A percentile compares a stretch with the other conserved stretches of the same genome.
phyloP scores from a whole-genome alignment of 148 eudicot species.

The Vaccinium vitisidaea region DNA sequence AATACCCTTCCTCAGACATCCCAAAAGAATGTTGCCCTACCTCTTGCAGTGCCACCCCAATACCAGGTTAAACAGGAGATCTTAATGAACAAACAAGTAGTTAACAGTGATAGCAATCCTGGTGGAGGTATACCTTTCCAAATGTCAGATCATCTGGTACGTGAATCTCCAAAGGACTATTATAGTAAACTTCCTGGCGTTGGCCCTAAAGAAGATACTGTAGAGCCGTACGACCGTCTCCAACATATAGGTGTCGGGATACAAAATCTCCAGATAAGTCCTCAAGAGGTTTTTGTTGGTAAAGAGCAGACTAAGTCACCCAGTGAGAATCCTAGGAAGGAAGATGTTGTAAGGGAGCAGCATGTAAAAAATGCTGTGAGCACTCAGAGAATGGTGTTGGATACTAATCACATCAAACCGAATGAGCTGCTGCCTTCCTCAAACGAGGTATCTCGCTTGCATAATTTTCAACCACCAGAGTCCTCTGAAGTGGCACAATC shows the following conservation, averaged over 20 bases:
- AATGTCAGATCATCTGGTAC: slow-evolving; percentile 30
- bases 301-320: slow-evolving; percentile 38
- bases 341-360: slow-evolving; percentile 25
- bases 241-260: slow-evolving; percentile 50
- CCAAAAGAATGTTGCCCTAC: slow-evolving; percentile 43
- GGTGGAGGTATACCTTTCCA: slow-evolving; percentile 30
- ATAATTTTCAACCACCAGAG: slow-evolving; percentile 30
- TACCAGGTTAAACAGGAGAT: slow-evolving; percentile 43
- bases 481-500: slow-evolving; percentile 33
- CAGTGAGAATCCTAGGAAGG: slow-evolving; percentile 35
- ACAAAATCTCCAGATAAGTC: slow-evolving; percentile 46
- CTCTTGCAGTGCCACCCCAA: slow-evolving; percentile 33
- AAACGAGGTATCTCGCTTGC: slow-evolving; percentile 28
- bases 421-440: slow-evolving; percentile 31
- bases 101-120: slow-evolving; percentile 35
- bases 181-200: slow-evolving; percentile 26
- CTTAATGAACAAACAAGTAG: slow-evolving; percentile 30
- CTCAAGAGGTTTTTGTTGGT: slow-evolving; percentile 32
- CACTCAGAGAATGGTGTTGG: slow-evolving; percentile 22
- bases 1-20: slow-evolving; percentile 32
- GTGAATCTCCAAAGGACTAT: slow-evolving; percentile 45
- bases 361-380: slow-evolving; percentile 10
- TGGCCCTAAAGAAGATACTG: slow-evolving; percentile 34
- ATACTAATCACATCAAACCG: slow-evolving; percentile 24
- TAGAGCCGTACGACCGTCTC: slow-evolving; percentile 34